phyloP scores from a whole-genome alignment of 108 stramenopile species.

The Seminavis robusta region DNA sequence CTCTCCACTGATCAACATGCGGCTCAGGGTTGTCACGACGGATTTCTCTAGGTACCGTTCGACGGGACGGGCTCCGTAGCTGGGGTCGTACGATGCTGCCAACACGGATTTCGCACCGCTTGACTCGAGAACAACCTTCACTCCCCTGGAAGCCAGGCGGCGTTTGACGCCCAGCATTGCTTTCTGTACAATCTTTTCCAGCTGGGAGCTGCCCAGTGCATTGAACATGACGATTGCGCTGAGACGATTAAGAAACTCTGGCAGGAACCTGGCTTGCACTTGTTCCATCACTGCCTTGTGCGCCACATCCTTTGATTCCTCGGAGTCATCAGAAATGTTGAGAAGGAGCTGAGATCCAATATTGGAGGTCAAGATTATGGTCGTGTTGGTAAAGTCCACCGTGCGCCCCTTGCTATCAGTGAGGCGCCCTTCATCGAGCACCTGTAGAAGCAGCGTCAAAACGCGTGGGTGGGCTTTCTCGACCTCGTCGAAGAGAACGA shows the following conservation, averaged over 20 bases:
- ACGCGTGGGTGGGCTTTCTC: conserved; percentile 97
- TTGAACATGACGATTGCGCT: conserved; percentile 93
- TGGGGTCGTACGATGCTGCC: conserved; percentile 69
- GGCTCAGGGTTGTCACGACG: conserved; percentile 74
- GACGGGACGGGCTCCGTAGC: conserved; percentile 84
- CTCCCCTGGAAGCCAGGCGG: conserved; percentile 51
- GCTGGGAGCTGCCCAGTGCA: conserved; percentile 66
- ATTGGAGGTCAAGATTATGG: conserved; percentile 94
- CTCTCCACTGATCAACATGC: conserved; percentile 79
- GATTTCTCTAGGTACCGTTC: conserved; percentile 76
- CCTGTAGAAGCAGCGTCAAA: conserved; percentile 87
- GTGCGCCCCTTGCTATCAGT: conserved; percentile 94
- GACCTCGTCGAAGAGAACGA: conserved; percentile 94
- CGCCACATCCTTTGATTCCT: conserved; percentile 26
- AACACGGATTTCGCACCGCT: conserved; percentile 70
- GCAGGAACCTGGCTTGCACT: conserved; percentile 76
- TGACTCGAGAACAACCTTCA: conserved; percentile 66
- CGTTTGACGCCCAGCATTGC: conserved; percentile 67
- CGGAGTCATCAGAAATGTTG: conserved; percentile 49
- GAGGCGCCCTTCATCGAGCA: conserved; percentile 95
- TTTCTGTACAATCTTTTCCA: conserved; percentile 83
- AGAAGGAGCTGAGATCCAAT: conserved; percentile 82
- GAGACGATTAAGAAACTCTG: conserved; percentile 96
- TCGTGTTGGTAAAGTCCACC: conserved; percentile 95
- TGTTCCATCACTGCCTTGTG: conserved; percentile 70